Percentiles rank a stretch among this genome's conserved stretches.
phyloP scores from a whole-genome alignment of 139 green algal genomes.

The Tetraselmis chui region DNA sequence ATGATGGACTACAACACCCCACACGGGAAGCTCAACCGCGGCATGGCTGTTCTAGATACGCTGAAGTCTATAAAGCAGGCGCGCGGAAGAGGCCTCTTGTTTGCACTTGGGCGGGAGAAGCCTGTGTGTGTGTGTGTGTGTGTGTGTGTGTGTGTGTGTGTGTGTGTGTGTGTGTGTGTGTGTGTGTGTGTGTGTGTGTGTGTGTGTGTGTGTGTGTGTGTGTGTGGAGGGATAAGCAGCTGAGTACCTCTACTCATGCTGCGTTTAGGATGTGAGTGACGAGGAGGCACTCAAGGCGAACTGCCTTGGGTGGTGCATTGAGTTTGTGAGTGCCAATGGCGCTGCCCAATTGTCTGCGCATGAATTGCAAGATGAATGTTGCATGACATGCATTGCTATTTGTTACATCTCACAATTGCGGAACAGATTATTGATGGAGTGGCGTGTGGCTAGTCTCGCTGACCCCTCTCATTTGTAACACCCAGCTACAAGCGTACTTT shows the following conservation, averaged over 20 bases:
- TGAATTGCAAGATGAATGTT: constrained; percentile 22
- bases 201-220: neutral
- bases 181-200: neutral
- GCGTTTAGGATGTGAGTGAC: constrained; percentile 30
- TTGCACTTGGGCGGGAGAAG: neutral
- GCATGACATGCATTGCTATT: neutral
- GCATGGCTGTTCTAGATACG: constrained; percentile 90
- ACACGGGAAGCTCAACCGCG: constrained; percentile 93
- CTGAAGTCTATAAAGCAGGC: constrained; percentile 30
- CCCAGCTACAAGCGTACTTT: constrained; percentile 96
- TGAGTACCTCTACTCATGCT: neutral
- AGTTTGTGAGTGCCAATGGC: constrained; percentile 81
- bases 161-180: neutral
- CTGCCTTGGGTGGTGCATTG: constrained; percentile 94
- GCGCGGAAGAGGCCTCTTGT: constrained; percentile 12
- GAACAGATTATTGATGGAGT: neutral
- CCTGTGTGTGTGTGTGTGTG: neutral
- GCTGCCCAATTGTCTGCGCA: neutral
- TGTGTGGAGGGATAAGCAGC: constrained; percentile 11
- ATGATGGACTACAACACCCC: constrained; percentile 94
- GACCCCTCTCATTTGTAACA: constrained; percentile 5
- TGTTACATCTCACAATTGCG: neutral
- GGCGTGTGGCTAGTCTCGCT: constrained; percentile 1
- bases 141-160: neutral
- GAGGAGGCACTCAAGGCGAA: constrained; percentile 72